Evolutionary conservation across 106 monocot genomes (phyloP), one percentile per base, ranked within the genome.

Genomic region (Narthecium ossifragum): DNA sequence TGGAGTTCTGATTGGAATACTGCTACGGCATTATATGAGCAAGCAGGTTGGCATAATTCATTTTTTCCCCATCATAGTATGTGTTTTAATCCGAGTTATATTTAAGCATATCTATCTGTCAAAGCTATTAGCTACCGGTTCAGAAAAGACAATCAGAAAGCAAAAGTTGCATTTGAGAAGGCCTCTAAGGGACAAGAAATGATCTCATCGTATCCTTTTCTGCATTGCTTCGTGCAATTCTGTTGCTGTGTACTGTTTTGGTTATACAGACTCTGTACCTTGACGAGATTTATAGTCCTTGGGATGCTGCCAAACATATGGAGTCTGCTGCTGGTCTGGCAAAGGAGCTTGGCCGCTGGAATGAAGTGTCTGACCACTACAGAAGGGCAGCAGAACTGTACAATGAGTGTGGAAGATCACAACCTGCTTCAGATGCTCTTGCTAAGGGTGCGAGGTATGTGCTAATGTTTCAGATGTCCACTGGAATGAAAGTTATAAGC

Each of bases 301-400:
- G 98, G 98, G 98, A 99, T 88, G 98, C 98, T 62, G 98, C 98
- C 31, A 99, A 99, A 61, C 91, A 91, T 59, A 76, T 91, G 87
- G 98, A 99, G 60, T 84, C 98, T 66, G 98, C 98, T 78, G 98
- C 69, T 62, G 69, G 55, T 70, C 55, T 99, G 51, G 98, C 91
- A 55, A 99, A 99, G 69, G 91, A 99, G 57, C 79, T 99, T 70
- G 84, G 79, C 21, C 63, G 17, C 8, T 99, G 90, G 91, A 80
- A 79, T 77, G 98, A 99, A 73, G 91, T 99, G 39, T 68, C 77
- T 54, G 98, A 99, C n/a, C 57, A 53, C 59, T 91, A 77, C 53
- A 87, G 82, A 74, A 79, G 60, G 60, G 98, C 91, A 31, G 86
- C 91, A 32, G 91, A 99, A 38, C 55, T 99, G 33, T 99, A 99